phyloP scores from a whole-genome alignment of 352 stramenopile species.

The Phytophthora sojae region DNA sequence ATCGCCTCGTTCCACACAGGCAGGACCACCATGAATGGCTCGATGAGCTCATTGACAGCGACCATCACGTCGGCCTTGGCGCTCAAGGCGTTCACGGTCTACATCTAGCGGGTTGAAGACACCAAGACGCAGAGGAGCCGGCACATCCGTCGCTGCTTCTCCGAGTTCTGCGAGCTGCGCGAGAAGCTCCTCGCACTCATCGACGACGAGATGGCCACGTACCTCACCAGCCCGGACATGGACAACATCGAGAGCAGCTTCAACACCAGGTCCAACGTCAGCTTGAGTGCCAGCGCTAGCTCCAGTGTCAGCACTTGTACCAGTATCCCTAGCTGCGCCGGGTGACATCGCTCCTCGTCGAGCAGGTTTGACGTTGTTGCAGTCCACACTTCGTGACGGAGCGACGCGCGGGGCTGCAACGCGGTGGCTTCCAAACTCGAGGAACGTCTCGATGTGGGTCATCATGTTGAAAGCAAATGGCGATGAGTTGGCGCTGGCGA shows the following conservation, averaged over 20 bases:
- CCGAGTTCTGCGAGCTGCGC: conserved; percentile 77
- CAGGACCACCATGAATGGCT: conserved; percentile 43
- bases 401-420: no score
- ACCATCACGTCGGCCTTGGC: conserved; percentile 73
- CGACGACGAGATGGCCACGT: conserved; percentile 48
- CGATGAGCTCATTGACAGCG: conserved; percentile 58
- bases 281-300: conserved; percentile 13
- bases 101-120: conserved; percentile 73
- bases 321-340: no score
- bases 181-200: conserved; percentile 73
- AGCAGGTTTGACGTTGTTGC: no score
- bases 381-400: no score
- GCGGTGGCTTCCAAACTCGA: no score
- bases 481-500: no score
- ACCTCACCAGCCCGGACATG: conserved; percentile 32
- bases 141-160: conserved; percentile 78
- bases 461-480: no score
- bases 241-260: conserved; percentile 31
- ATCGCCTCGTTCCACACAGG: conserved; percentile 13
- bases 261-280: conserved; percentile 11
- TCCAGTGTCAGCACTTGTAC: conserved; percentile 25
- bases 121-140: conserved; percentile 48
- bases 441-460: no score
- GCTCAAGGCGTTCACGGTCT: conserved; percentile 79
- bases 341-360: no score